Percentiles rank a stretch among this genome's conserved stretches.
phyloP scores from a whole-genome alignment of 2,329 filamentous ascomycete genomes.

The Elsinoe ampelina region DNA sequence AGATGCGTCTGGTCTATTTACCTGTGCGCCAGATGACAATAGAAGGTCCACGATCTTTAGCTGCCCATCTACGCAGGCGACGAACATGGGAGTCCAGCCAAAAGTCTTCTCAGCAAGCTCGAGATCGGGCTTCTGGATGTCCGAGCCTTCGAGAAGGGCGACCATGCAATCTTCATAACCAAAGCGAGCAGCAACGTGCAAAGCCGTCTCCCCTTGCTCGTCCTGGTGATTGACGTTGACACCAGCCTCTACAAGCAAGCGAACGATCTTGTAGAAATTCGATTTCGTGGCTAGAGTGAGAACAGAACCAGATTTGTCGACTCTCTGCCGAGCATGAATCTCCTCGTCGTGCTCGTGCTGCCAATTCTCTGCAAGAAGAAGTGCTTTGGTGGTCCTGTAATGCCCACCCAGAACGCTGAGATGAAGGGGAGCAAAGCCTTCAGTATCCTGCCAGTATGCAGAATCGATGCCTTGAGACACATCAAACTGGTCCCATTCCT shows the following conservation, averaged over 20 bases:
- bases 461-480: conserved; percentile 80
- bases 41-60: conserved; percentile 65
- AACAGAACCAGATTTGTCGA: conserved; percentile 78
- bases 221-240: conserved; percentile 93
- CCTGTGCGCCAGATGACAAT: conserved; percentile 66
- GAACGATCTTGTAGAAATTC: conserved; percentile 75
- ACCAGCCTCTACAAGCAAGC: conserved; percentile 77
- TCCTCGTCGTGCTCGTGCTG: conserved; percentile 50
- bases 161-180: conserved; percentile 73
- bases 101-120: conserved; percentile 76
- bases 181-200: conserved; percentile 85
- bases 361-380: conserved; percentile 75
- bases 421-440: conserved; percentile 85
- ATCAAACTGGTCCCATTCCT: conserved; percentile 79
- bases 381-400: conserved; percentile 68
- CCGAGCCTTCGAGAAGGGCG: conserved; percentile 61
- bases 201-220: conserved; percentile 76
- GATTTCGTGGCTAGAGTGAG: conserved; percentile 80
- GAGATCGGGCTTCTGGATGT: conserved; percentile 62
- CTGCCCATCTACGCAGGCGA: conserved; percentile 83
- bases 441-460: conserved; percentile 79
- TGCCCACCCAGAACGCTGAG: conserved; percentile 88
- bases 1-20: conserved; percentile 68
- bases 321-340: conserved; percentile 54
- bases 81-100: conserved; percentile 90